A percentile compares a stretch with the other conserved stretches of the same genome.
Evolutionary conservation across 441 rosid species (phyloP).

Genomic region (Capsella rubella): DNA sequence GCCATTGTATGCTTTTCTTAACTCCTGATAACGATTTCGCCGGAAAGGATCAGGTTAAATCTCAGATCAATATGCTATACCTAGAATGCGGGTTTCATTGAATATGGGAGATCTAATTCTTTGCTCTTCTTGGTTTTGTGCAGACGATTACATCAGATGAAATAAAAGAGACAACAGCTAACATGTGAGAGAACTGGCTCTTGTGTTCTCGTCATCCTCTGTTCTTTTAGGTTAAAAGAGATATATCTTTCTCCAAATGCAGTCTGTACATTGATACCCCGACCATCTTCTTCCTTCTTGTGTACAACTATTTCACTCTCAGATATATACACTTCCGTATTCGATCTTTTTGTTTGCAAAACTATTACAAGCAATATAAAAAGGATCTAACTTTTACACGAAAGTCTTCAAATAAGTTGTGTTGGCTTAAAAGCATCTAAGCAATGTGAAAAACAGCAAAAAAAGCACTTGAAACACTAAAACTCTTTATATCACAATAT

Average conservation of each 20-base stretch:
- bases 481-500: background rate
- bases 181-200: conserved; percentile 48
- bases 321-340: conserved; percentile 16
- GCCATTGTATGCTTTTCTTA: conserved; percentile 98
- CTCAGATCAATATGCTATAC: background rate
- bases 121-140: conserved; percentile 38
- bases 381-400: background rate
- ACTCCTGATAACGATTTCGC: conserved; percentile 96
- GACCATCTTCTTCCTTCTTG: conserved; percentile 26
- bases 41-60: conserved; percentile 79
- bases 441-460: background rate
- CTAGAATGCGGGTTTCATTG: background rate
- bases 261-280: conserved; percentile 42
- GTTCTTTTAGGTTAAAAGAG: conserved; percentile 17
- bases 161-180: conserved; percentile 66
- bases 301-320: conserved; percentile 40
- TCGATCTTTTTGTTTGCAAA: conserved; percentile 49
- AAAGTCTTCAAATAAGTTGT: conserved; percentile 13
- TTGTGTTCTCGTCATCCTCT: background rate
- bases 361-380: conserved; percentile 18
- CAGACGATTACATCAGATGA: conserved; percentile 72
- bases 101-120: conserved; percentile 1
- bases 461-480: too few species aligned
- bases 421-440: conserved; percentile 41
- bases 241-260: conserved; percentile 22